Evolutionary conservation across 495 filamentous ascomycete genomes (phyloP), one percentile per base, ranked within the genome.

Genomic region (Penicillium canescens): DNA sequence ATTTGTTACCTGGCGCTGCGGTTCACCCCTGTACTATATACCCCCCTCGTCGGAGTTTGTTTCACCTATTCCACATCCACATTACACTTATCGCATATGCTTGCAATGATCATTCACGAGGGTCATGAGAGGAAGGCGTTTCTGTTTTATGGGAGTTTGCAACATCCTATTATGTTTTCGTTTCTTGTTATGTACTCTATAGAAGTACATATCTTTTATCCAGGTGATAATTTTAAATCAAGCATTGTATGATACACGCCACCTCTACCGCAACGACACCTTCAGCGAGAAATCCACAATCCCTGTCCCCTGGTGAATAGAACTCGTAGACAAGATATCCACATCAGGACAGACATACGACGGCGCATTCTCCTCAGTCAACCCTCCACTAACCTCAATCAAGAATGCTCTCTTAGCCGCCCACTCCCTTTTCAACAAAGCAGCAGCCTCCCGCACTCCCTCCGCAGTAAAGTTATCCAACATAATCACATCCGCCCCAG

Each of bases 241-340:
- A 9, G 28, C 28, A 31, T 9, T 33, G 38, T 39, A 54, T 46
- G 40, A 55, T 47, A 56, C 46, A 62, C 44, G 41, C 18, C 55
- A 50, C 23, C 14, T 12, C 51, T 59, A 72, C 42, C 69, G 66
- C 59, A 76, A 47, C 14, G 72, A 76, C 47, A 98, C 91, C 80
- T 98, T 98, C 38, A 98, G 79, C 6, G 92, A 96, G 66, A 96
- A 97, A 66, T 98, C 94, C 37, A 98, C 85, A 70, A 96, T 92
- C 38, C 83, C 80, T 5, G 91, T 90, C 2, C 95, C 93, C 75
- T 98, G 94, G 68, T 98, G 94, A 58, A 98, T 96, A 37, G 90
- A 91, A 63, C 93, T 97, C 26, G 92, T 96, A 20, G 90, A 96
- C 56, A 97, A 81, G 58, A 98, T 89, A 76, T 98, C 94, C 60